These are phyloP conservation scores for Acacia acuminata DNA, from an alignment of 306 rosid genomes.

Conservation along the genomic window DNA sequence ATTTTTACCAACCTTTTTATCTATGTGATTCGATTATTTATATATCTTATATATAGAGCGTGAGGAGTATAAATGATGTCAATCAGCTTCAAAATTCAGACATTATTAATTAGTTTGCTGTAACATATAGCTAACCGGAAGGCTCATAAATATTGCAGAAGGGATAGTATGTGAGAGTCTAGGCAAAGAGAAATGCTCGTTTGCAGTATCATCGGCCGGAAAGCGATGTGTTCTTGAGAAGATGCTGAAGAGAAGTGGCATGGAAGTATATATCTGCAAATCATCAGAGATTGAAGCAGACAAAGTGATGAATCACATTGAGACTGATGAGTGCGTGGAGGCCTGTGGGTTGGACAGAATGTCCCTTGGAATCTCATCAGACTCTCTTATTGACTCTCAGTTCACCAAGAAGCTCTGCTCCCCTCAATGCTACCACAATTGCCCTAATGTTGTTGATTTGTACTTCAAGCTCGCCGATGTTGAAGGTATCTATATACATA, in stretches of 20 bases:
- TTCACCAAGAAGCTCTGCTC: conserved; percentile 75
- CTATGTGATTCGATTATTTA: no score
- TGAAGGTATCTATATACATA: conserved; percentile 51
- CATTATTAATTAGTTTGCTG: background rate
- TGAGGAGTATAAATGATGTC: background rate
- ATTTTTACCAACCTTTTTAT: background rate
- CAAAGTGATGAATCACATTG: conserved; percentile 59
- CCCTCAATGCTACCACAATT: conserved; percentile 55
- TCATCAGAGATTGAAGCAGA: conserved; percentile 78
- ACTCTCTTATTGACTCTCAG: conserved; percentile 63
- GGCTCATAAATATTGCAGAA: conserved; percentile 30
- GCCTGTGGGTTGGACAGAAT: conserved; percentile 74
- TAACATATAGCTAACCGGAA: background rate
- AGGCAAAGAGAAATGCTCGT: conserved; percentile 58
- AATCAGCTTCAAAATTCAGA: background rate
- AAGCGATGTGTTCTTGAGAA: conserved; percentile 87
- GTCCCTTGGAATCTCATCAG: conserved; percentile 73
- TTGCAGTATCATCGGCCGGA: conserved; percentile 65
- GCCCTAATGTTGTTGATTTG: conserved; percentile 75
- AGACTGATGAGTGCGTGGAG: conserved; percentile 60
- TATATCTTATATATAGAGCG: background rate
- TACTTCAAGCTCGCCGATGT: conserved; percentile 91
- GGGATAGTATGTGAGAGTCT: conserved; percentile 63
- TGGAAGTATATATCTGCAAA: conserved; percentile 69
- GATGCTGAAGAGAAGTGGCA: conserved; percentile 58